These are phyloP conservation scores for Xerocomellus chrysenteron DNA, from an alignment of 768 basidiomycete species.

Conservation along the genomic window DNA sequence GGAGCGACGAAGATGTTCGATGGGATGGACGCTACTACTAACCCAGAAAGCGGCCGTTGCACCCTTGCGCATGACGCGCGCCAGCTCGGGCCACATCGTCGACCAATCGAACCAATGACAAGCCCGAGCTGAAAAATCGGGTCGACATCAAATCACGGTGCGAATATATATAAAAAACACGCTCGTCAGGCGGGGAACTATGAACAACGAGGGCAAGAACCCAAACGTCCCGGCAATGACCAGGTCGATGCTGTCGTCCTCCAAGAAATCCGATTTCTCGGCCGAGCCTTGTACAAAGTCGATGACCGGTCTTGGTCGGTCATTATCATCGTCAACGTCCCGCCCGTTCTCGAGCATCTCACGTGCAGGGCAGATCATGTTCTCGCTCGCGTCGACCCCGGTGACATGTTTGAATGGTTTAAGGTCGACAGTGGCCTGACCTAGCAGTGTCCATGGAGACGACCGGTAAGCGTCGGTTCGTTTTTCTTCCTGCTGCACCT, in stretches of 20 bases:
- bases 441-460: slow-evolving; percentile 31
- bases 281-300: slow-evolving; percentile 43
- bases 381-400: slow-evolving; percentile 72
- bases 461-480: too few relatives aligned
- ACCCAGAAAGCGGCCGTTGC: slow-evolving; percentile 80
- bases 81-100: slow-evolving; percentile 67
- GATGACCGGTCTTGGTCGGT: slow-evolving; percentile 10
- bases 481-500: not conserved
- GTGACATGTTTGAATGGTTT: slow-evolving; percentile 56
- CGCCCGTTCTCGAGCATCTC: slow-evolving; percentile 7
- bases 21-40: slow-evolving; percentile 10
- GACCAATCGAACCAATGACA: slow-evolving; percentile 82
- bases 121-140: slow-evolving; percentile 55
- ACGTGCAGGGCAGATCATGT: slow-evolving; percentile 64
- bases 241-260: slow-evolving; percentile 59
- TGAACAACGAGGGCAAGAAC: not conserved
- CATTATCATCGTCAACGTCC: slow-evolving; percentile 14
- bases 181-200: not conserved
- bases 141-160: too few relatives aligned
- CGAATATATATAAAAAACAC: not conserved
- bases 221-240: slow-evolving; percentile 56
- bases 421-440: slow-evolving; percentile 67
- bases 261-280: slow-evolving; percentile 53
- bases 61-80: slow-evolving; percentile 54
- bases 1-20: not conserved